Percentiles rank a stretch among this genome's conserved stretches.
These are phyloP conservation scores for Pythium pyrilobum DNA, from an alignment of 352 stramenopile genomes.

Conservation along the genomic window DNA sequence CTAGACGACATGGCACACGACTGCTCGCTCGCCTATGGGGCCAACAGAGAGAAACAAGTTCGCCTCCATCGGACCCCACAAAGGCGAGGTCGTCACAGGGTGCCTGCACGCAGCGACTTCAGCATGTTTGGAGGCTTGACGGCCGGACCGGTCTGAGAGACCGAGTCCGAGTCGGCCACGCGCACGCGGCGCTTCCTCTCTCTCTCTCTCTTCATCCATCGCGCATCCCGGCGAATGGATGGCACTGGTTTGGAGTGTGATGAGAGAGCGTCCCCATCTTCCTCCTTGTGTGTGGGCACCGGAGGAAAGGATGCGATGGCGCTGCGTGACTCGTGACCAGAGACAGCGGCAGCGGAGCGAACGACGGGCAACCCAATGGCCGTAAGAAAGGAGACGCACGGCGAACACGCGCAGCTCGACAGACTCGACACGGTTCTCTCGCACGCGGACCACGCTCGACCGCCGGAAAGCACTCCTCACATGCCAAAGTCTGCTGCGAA, in stretches of 20 bases:
- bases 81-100: conserved; percentile 37
- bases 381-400: no score
- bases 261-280: neutral
- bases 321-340: neutral
- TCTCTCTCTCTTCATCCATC: conserved; percentile 1
- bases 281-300: neutral
- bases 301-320: conserved; percentile 1
- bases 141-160: neutral
- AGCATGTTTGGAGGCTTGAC: conserved; percentile 68
- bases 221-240: neutral
- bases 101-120: conserved; percentile 90
- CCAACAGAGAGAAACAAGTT: neutral
- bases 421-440: no score
- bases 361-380: no score
- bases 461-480: conserved; percentile 12
- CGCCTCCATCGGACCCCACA: neutral
- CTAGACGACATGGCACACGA: conserved; percentile 78
- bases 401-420: no score
- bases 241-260: neutral
- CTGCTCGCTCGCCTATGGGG: conserved; percentile 20
- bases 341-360: neutral
- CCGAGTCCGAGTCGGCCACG: neutral
- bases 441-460: no score
- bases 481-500: conserved; percentile 14
- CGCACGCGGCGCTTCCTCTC: neutral